phyloP scores from a whole-genome alignment of 306 rosid genomes.

The Vachellia collinsii region DNA sequence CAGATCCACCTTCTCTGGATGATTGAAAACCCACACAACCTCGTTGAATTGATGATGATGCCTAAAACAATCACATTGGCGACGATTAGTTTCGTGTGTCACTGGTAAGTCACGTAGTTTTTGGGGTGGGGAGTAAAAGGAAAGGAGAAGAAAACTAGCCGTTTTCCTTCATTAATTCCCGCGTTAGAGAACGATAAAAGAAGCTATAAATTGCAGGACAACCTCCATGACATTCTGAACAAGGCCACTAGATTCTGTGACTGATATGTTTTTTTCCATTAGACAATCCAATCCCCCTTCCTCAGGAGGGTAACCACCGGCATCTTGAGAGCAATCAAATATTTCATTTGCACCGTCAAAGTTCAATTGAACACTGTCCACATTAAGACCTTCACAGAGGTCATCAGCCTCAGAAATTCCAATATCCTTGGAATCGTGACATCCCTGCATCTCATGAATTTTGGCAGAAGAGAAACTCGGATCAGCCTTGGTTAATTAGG shows the following conservation, averaged over 20 bases:
- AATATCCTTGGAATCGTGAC: slow-evolving; percentile 51
- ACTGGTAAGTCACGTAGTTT: neutral
- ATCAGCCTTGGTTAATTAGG: slow-evolving; percentile 23
- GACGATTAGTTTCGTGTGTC: slow-evolving; percentile 33
- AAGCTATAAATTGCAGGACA: slow-evolving; percentile 20
- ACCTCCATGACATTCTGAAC: slow-evolving; percentile 71
- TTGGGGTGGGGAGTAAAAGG: neutral
- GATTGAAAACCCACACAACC: slow-evolving; percentile 59
- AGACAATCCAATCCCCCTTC: slow-evolving; percentile 64
- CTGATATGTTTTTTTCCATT: slow-evolving; percentile 61
- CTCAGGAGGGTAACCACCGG: slow-evolving; percentile 51
- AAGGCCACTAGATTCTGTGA: slow-evolving; percentile 60
- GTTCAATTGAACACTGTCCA: slow-evolving; percentile 49
- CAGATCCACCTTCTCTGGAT: slow-evolving; percentile 50
- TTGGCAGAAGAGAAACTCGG: neutral
- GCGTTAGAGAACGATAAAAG: slow-evolving; percentile 4
- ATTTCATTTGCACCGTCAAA: slow-evolving; percentile 55
- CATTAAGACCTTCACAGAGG: slow-evolving; percentile 57
- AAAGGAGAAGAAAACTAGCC: no score
- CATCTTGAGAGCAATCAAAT: slow-evolving; percentile 55
- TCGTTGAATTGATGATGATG: slow-evolving; percentile 60
- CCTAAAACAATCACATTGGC: slow-evolving; percentile 50
- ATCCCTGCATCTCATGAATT: slow-evolving; percentile 49
- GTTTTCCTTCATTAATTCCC: no score
- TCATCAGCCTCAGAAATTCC: slow-evolving; percentile 49